Conservation (phyloP, 148 eudicot species). For the Chenopodium album region DNA sequence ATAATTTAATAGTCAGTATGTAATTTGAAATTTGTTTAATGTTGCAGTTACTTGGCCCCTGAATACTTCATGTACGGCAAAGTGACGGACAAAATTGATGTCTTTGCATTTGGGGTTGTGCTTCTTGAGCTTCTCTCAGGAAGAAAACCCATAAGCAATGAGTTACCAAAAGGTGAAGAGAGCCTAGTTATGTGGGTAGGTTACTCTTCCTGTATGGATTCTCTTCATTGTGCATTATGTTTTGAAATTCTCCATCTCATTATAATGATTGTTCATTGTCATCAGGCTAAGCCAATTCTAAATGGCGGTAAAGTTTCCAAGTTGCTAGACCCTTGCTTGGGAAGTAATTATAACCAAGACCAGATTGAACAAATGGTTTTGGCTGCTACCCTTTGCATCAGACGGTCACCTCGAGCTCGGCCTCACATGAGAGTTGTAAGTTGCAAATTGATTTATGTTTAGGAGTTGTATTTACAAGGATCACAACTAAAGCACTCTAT, state of each 20-base stretch:
- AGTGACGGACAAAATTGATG: slow-evolving; percentile 79
- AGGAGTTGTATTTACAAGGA: not conserved
- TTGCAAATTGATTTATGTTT: not conserved
- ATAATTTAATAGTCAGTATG: not conserved
- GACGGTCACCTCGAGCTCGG: slow-evolving; percentile 75
- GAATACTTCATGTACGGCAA: slow-evolving; percentile 96
- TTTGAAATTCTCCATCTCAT: not conserved
- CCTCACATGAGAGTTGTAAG: slow-evolving; percentile 75
- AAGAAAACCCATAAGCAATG: slow-evolving; percentile 75
- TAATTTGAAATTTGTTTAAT: not conserved
- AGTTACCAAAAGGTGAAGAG: slow-evolving; percentile 72
- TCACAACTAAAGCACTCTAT: not conserved
- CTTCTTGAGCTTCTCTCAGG: slow-evolving; percentile 99
- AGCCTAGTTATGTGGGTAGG: slow-evolving; percentile 98
- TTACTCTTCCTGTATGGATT: slow-evolving; percentile 9
- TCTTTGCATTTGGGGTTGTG: slow-evolving; percentile 94
- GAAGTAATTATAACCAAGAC: slow-evolving; percentile 43
- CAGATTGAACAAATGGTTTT: slow-evolving; percentile 82
- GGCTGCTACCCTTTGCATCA: slow-evolving; percentile 87
- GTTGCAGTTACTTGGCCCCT: slow-evolving; percentile 89
- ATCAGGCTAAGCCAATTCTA: slow-evolving; percentile 77
- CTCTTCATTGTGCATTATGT: slow-evolving; percentile 1
- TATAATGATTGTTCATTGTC: slow-evolving; percentile 13
- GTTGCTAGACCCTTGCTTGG: slow-evolving; percentile 64
- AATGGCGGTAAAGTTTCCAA: slow-evolving; percentile 56